Evolutionary conservation across 2,329 filamentous ascomycete species (phyloP).

Genomic region (Ophiostoma perfectum): DNA sequence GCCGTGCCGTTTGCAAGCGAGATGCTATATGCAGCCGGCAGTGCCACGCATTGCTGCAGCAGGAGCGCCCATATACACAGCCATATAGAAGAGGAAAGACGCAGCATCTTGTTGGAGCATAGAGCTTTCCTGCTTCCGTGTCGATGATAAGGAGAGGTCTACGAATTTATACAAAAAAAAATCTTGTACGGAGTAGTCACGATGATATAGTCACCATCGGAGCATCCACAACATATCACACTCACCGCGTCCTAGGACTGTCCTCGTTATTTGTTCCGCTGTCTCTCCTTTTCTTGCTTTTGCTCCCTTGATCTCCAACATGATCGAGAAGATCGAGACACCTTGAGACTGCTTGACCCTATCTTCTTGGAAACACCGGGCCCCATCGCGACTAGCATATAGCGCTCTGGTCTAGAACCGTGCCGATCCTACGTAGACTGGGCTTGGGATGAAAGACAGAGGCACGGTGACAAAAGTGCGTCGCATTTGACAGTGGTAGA

Average conservation of each 20-base stretch:
- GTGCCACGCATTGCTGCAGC: neutral
- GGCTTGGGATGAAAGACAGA: too few relatives aligned
- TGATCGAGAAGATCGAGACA: neutral
- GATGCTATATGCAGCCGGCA: neutral
- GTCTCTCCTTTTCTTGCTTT: neutral
- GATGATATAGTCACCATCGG: too few relatives aligned
- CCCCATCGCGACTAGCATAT: neutral
- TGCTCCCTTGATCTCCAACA: slow-evolving; percentile 1
- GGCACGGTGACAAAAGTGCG: neutral
- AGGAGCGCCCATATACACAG: neutral
- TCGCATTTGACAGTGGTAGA: neutral
- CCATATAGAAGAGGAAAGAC: neutral
- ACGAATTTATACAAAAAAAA: too few relatives aligned
- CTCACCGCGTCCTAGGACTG: neutral
- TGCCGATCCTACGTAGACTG: neutral
- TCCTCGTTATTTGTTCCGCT: neutral
- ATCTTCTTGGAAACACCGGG: neutral
- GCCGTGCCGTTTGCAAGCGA: neutral
- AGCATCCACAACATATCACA: neutral
- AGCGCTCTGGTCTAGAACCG: neutral
- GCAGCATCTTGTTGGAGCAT: neutral
- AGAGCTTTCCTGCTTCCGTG: neutral
- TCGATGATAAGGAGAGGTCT: too few relatives aligned
- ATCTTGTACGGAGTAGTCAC: too few relatives aligned
- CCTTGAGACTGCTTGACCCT: neutral